These are phyloP conservation scores for Fragaria nilgerrensis DNA, from an alignment of 306 rosid species.

Conservation along the genomic window DNA sequence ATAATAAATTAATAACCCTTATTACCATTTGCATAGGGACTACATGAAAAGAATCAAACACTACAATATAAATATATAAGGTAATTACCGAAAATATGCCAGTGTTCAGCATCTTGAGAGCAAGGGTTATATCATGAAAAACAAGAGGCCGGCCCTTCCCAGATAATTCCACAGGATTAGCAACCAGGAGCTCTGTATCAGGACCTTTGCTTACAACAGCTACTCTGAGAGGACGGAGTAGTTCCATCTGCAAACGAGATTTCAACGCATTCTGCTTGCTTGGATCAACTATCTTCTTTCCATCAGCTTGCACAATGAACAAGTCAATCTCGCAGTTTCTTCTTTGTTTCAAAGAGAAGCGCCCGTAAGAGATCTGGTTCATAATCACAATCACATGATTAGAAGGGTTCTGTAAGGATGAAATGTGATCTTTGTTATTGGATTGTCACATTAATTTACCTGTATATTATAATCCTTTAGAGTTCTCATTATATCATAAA, in stretches of 20 bases:
- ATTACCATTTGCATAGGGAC: background rate
- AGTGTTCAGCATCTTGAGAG: conserved; percentile 64
- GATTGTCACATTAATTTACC: conserved; percentile 39
- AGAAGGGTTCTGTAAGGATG: background rate
- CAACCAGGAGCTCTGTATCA: conserved; percentile 78
- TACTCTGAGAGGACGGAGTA: conserved; percentile 81
- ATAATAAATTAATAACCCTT: background rate
- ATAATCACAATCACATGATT: conserved; percentile 24
- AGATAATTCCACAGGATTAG: conserved; percentile 89
- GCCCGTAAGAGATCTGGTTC: conserved; percentile 88
- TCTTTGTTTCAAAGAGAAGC: conserved; percentile 56
- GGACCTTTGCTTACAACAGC: conserved; percentile 81
- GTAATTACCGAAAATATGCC: conserved; percentile 78
- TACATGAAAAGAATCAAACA: background rate
- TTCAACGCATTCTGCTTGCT: conserved; percentile 70
- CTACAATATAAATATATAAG: conserved; percentile 11
- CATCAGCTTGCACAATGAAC: conserved; percentile 89
- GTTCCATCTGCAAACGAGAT: conserved; percentile 66
- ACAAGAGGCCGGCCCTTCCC: conserved; percentile 97
- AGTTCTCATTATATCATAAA: conserved; percentile 96
- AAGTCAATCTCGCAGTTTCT: conserved; percentile 80
- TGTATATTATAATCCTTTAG: conserved; percentile 82
- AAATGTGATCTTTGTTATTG: background rate
- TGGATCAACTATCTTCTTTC: conserved; percentile 79
- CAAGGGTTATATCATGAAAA: conserved; percentile 78